Base-by-base conservation (phyloP, 2,329 filamentous ascomycete genomes). In the Rhexocercosporidium sp. region DNA sequence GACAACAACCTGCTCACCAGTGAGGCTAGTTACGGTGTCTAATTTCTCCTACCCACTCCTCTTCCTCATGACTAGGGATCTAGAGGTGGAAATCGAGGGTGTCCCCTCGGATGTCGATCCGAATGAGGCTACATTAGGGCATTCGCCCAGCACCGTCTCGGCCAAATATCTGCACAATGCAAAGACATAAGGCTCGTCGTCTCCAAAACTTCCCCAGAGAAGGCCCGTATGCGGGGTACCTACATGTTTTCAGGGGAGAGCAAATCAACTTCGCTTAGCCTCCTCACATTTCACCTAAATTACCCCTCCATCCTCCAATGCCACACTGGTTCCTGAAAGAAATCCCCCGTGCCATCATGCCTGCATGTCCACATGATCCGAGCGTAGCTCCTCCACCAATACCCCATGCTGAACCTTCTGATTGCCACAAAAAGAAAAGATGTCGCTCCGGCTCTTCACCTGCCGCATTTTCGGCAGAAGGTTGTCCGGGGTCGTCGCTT, bases 391-490 rank as follows among this genome's bases (percentile, higher is more conserved):
- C 41, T 64, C 62, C 62, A 53, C n/a, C 62, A 51, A 41, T 60
- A 65, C 54, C 44, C 41, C 53, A 59, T 27, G n/a, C 25, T 5
- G 27, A n/a, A 46, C 27, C 47, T 29, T 63, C 51, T 57, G 53
- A 25, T 53, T 44, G 62, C 62, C 62, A 65, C 62, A 49, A 59
- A 44, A 46, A 34, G 41, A 39, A 57, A 57, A n/a, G 12, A 25
- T 18, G 16, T n/a, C 25, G 16, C 51, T 46, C 49, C 63, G 63
- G 63, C 63, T 61, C 44, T 65, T 49, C 37, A 65, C 31, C 14
- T 56, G 49, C 63, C 63, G 47, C 56, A 44, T 20, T 25, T n/a
- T 59, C 63, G 63, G 63, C 44, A 27, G 41, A 44, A 51, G 47
- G 22, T 29, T 29, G 39, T 39, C 51, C 39, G 37, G 34, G 44